These are phyloP conservation scores for Diaporthe caulivora DNA, from an alignment of 2,329 filamentous ascomycete genomes.

Conservation along the genomic window DNA sequence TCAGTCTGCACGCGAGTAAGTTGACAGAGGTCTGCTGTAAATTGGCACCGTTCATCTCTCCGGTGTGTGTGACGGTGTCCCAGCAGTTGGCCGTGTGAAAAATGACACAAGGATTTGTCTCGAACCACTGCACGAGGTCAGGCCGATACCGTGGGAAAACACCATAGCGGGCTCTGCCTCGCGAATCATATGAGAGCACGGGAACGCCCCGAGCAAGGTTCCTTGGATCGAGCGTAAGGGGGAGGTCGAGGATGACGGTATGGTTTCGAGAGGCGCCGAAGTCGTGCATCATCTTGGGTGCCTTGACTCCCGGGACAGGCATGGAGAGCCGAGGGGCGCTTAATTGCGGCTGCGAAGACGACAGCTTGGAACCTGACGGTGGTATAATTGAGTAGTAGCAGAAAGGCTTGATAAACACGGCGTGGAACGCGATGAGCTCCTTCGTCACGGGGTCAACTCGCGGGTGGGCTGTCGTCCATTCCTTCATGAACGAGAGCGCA, in stretches of 20 bases:
- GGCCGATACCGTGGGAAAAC: conserved; percentile 74
- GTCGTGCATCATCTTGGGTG: conserved; percentile 82
- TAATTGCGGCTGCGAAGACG: conserved; percentile 28
- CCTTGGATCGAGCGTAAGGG: conserved; percentile 73
- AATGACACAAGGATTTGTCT: conserved; percentile 76
- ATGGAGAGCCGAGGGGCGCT: conserved; percentile 57
- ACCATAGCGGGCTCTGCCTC: conserved; percentile 71
- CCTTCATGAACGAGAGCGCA: conserved; percentile 71
- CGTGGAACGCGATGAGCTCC: conserved; percentile 77
- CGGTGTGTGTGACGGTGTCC: conserved; percentile 56
- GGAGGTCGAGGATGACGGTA: conserved; percentile 78
- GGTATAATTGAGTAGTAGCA: conserved; percentile 71
- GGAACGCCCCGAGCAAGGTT: conserved; percentile 69
- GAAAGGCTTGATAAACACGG: conserved; percentile 73
- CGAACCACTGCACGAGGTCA: conserved; percentile 72
- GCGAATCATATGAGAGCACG: conserved; percentile 70
- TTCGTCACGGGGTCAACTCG: conserved; percentile 74
- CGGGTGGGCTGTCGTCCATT: conserved; percentile 79
- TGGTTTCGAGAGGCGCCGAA: conserved; percentile 75
- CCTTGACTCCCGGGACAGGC: conserved; percentile 70
- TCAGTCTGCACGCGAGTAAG: conserved; percentile 75
- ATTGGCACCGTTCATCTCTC: conserved; percentile 45
- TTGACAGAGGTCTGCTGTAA: conserved; percentile 62
- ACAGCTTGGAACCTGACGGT: conserved; percentile 1
- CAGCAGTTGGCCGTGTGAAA: conserved; percentile 81